Evolutionary conservation across 2,329 filamentous ascomycete genomes (phyloP).

Genomic region (Emydomyces testavorans): DNA sequence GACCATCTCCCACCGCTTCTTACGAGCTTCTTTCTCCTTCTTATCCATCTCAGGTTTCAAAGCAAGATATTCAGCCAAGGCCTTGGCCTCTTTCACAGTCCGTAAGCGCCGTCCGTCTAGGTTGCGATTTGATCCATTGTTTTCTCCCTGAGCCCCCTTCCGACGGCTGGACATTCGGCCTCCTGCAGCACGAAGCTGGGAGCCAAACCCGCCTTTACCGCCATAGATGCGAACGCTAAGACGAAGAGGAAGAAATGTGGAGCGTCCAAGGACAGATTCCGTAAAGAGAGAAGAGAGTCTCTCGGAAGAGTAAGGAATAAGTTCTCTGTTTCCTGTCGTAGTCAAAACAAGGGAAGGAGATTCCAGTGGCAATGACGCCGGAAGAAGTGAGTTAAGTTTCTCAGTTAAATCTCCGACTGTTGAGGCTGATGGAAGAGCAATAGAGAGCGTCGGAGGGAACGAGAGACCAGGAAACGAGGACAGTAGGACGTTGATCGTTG

Average conservation of each 20-base stretch:
- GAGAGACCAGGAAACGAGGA: slow-evolving; percentile 73
- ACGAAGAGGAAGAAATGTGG: slow-evolving; percentile 70
- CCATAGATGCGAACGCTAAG: slow-evolving; percentile 70
- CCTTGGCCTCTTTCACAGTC: slow-evolving; percentile 91
- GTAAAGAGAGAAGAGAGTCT: slow-evolving; percentile 52
- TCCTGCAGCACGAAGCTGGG: slow-evolving; percentile 88
- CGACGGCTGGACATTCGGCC: slow-evolving; percentile 97
- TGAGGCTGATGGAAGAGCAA: slow-evolving; percentile 57
- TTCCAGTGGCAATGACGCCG: slow-evolving; percentile 48
- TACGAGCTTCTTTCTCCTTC: slow-evolving; percentile 77
- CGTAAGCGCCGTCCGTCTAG: slow-evolving; percentile 80
- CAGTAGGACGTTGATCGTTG: slow-evolving; percentile 66
- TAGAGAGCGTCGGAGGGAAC: slow-evolving; percentile 67
- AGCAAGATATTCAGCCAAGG: slow-evolving; percentile 83
- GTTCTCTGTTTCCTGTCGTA: slow-evolving; percentile 63
- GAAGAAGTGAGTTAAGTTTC: slow-evolving; percentile 44
- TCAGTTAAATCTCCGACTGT: slow-evolving; percentile 57
- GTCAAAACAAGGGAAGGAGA: slow-evolving; percentile 58
- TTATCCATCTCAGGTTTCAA: slow-evolving; percentile 96
- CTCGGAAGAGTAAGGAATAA: slow-evolving; percentile 44
- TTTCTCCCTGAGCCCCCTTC: slow-evolving; percentile 69
- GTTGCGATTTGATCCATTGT: slow-evolving; percentile 84
- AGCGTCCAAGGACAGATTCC: slow-evolving; percentile 25
- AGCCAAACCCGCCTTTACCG: slow-evolving; percentile 96
- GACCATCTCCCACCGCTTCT: slow-evolving; percentile 73